Percentiles rank a stretch among this genome's conserved stretches.
phyloP scores from a whole-genome alignment of 164 flowering plant genomes.

The Buxus sempervirens region DNA sequence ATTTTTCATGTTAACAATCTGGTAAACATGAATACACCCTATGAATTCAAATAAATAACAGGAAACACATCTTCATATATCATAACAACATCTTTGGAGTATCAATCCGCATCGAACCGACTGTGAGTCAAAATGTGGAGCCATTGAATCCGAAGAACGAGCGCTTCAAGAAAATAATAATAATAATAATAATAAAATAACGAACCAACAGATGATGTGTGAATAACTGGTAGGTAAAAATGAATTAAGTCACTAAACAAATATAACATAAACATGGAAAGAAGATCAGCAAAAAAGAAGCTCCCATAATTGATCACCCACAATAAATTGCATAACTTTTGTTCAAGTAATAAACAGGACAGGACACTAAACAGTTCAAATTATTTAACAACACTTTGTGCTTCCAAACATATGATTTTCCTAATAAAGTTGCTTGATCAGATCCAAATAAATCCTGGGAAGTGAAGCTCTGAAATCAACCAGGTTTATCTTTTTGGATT shows the following conservation, averaged over 20 bases:
- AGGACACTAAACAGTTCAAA: neutral
- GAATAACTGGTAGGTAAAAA: no score
- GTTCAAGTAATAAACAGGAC: neutral
- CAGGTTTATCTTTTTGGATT: no score
- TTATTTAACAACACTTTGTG: neutral
- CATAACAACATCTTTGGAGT: conserved; percentile 6
- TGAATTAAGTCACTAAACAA: neutral
- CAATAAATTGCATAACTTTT: neutral
- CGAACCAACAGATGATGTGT: neutral
- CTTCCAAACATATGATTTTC: neutral
- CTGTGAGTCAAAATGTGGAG: conserved; percentile 52
- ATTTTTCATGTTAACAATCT: neutral
- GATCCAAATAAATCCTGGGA: neutral
- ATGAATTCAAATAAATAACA: neutral
- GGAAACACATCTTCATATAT: neutral
- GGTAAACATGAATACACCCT: conserved; percentile 1
- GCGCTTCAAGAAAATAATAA: conserved; percentile 32
- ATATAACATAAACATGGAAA: neutral
- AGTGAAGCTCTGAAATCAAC: no score
- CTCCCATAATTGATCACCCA: neutral
- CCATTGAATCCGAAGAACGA: conserved; percentile 72
- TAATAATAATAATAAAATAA: neutral
- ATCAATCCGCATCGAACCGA: neutral
- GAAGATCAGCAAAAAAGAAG: neutral
- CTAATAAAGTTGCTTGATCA: neutral